Base-by-base conservation (phyloP, 2,329 filamentous ascomycete species). In the Pleurostoma richardsiae region DNA sequence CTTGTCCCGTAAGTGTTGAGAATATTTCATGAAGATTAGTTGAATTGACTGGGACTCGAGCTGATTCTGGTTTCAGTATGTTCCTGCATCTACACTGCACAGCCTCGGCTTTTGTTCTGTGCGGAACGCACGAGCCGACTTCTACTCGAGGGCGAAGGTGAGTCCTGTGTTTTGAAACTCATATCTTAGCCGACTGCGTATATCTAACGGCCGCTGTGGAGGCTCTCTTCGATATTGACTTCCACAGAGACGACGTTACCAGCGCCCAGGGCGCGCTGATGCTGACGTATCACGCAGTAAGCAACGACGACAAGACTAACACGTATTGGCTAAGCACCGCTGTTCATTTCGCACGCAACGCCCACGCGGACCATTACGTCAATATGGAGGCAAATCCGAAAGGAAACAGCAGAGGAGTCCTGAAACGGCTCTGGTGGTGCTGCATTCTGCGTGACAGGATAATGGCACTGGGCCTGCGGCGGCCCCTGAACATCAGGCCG, bases 271-370 rank as follows among this genome's bases (percentile, higher is more conserved):
- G 68, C 1, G 64, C 68, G 1, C 59, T 73, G 3, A 62, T 74
- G 8, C 65, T 74, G 26, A 68, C 68, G 19, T 71, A 66, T 50
- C 73, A 68, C 69, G 67, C 67, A 1, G 59, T 60, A 29, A 26
- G 49, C 44, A 4, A 58, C 56, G 5, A 60, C 60, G 10, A 62
- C 61, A 4, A 58, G 60, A 29, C 39, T 29, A 47, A 39, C 31
- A 72, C 71, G 5, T 67, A 67, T 4, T 79, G 75, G 75, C 65
- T 79, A 2, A 65, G 66, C 27, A 65, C 69, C 36, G 72, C 73
- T 3, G 76, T 78, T 42, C 70, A 76, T 52, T 71, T 74, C 46
- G 73, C 75, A 1, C 71, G 69, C 47, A 64, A 65, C n/a, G 67
- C 70, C 11, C 69, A 72, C 38, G 70, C 68, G 1, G 66, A 73